Evolutionary conservation across 345 rosid genomes (phyloP), one percentile per base, ranked within the genome.

Genomic region (Lumnitzera racemosa): DNA sequence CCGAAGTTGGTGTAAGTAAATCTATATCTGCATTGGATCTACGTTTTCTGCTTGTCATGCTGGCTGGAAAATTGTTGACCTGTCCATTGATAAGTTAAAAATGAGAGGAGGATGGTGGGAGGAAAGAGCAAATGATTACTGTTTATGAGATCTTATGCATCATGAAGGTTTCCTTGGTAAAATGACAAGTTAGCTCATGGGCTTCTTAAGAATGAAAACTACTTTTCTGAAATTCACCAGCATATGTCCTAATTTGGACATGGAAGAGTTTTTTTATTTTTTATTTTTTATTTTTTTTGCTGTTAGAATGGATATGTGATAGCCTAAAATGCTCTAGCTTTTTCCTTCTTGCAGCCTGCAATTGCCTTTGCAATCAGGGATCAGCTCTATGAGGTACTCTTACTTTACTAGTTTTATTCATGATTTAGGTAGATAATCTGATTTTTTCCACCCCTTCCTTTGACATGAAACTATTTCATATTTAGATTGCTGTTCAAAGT

Each of bases 321-420:
- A 43, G 27, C 58, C n/a, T 49, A 20, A 46, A 12, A 53, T 15
- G 53, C 53, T 2, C 36, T 50, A 65, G 49, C 6, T 47, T 59
- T 67, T 53, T 11, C 48, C 62, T 61, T 63, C 15, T 27, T 70
- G 73, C 84, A 94, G 97, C 97, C 96, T 65, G 99, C 99, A 57
- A 72, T 94, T 75, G 91, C 96, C 61, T 90, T 87, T 73, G 91
- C 96, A 60, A 90, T 94, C 51, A 84, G 99, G 74, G 97, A 90
- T 76, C 95, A 94, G 63, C 85, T 94, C 60, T 90, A 90, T 58
- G 96, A 94, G 99, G 99, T 92, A 56, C 55, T 66, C 16, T 46
- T 17, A 27, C 25, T 53, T 15, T 48, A 64, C 15, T 47, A 52
- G 25, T 61, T 66, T 17, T 57, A 67, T 62, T 41, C 31, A 56